Evolutionary conservation across 1,284 basidiomycete species (phyloP).

Genomic region (Fomitopsis betulina): DNA sequence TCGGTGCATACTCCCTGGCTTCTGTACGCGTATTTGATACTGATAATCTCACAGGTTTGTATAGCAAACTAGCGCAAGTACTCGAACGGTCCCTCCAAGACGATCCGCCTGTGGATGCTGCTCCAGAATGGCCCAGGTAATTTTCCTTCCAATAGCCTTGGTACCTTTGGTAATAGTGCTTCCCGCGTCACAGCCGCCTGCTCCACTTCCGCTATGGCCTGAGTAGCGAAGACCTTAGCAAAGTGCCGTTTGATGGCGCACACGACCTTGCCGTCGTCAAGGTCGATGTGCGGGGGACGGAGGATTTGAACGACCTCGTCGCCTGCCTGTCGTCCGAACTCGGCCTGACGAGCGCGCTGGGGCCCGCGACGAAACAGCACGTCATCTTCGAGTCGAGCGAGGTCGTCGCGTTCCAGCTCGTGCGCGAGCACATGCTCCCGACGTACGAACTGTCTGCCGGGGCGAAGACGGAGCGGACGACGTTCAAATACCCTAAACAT

Average conservation of each 20-base stretch:
- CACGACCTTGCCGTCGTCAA: conserved; percentile 35
- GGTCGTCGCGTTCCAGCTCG: conserved; percentile 55
- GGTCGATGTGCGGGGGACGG: conserved; percentile 33
- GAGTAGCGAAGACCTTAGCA: conserved; percentile 26
- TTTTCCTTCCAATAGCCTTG: not conserved
- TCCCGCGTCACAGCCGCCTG: conserved; percentile 24
- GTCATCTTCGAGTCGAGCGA: conserved; percentile 59
- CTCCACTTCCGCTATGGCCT: conserved; percentile 39
- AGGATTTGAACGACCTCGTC: conserved; percentile 50
- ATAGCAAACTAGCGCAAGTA: conserved; percentile 28
- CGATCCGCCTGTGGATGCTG: conserved; percentile 8
- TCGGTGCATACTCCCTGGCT: conserved; percentile 22
- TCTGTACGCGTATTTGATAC: not conserved
- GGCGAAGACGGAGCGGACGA: conserved; percentile 33
- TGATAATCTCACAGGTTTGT: conserved; percentile 30
- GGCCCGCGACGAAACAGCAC: conserved; percentile 26
- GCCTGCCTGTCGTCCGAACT: conserved; percentile 51
- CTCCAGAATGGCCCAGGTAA: conserved; percentile 25
- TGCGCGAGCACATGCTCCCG: conserved; percentile 25
- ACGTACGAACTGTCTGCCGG: conserved; percentile 18
- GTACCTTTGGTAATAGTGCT: not conserved
- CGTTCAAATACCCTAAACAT: conserved; percentile 56
- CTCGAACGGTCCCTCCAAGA: conserved; percentile 28
- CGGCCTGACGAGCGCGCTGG: conserved; percentile 23
- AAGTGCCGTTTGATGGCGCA: conserved; percentile 25